These are phyloP conservation scores for Zymoseptoria passerinii DNA, from an alignment of 2,329 filamentous ascomycete genomes.

Conservation along the genomic window DNA sequence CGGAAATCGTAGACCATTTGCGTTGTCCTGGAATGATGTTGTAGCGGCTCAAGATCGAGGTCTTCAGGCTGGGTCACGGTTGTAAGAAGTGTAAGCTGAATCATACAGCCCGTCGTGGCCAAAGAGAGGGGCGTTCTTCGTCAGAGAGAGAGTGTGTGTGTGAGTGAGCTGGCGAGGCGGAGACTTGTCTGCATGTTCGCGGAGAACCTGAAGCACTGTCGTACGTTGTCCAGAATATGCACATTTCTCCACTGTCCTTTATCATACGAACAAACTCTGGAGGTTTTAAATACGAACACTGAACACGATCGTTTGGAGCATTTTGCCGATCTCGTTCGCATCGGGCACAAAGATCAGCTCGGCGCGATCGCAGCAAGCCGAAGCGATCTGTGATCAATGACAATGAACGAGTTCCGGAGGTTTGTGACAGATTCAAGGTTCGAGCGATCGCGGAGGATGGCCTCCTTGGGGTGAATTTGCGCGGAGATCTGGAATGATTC, in stretches of 20 bases:
- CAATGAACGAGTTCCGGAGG: background rate
- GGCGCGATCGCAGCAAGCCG: too few species aligned
- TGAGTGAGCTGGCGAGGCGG: too few species aligned
- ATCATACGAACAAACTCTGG: background rate
- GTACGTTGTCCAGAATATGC: background rate
- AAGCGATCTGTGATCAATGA: background rate
- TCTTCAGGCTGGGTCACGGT: too few species aligned
- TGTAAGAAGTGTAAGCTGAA: too few species aligned
- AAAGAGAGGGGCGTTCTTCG: too few species aligned
- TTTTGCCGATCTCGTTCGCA: background rate
- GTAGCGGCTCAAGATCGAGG: too few species aligned
- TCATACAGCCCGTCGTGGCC: too few species aligned
- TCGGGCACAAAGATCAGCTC: too few species aligned
- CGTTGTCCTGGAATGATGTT: too few species aligned
- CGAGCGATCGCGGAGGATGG: background rate
- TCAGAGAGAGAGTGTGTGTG: too few species aligned
- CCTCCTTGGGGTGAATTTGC: background rate
- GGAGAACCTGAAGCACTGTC: background rate
- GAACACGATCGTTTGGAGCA: background rate
- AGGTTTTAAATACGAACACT: background rate
- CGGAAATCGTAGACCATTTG: too few species aligned
- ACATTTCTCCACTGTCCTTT: background rate
- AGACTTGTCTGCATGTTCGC: background rate
- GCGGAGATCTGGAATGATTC: background rate
- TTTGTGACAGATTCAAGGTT: background rate